phyloP scores from a whole-genome alignment of 2,329 filamentous ascomycete species.

The Acarospora socialis region DNA sequence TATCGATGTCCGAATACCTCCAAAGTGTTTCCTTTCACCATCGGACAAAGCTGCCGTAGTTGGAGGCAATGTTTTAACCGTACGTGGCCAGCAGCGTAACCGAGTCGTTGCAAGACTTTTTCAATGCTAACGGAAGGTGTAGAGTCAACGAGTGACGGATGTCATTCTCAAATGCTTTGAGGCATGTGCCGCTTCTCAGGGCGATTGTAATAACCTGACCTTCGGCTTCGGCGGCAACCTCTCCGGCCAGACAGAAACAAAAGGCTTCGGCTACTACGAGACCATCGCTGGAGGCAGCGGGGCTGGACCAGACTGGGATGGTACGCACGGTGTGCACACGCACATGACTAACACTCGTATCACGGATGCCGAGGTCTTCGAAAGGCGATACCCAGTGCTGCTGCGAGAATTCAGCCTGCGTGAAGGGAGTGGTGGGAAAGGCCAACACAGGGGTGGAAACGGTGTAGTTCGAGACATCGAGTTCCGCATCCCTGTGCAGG shows the following conservation, averaged over 20 bases:
- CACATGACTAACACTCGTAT: constrained; percentile 83
- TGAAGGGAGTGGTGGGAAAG: constrained; percentile 46
- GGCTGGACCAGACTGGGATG: constrained; percentile 58
- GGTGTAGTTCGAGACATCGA: constrained; percentile 69
- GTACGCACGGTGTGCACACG: constrained; percentile 61
- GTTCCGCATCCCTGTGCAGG: constrained; percentile 63
- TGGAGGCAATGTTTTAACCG: constrained; percentile 67
- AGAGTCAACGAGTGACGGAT: constrained; percentile 64
- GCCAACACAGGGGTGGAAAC: constrained; percentile 57
- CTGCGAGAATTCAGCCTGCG: constrained; percentile 56
- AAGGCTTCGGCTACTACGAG: constrained; percentile 77
- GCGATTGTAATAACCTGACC: constrained; percentile 72
- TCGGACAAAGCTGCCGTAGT: constrained; percentile 67
- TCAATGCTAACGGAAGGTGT: not conserved
- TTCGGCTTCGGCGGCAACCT: constrained; percentile 65
- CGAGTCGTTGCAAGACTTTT: not conserved
- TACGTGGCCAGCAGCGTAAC: constrained; percentile 12
- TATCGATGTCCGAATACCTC: constrained; percentile 59
- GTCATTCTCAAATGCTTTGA: constrained; percentile 69
- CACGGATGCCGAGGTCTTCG: constrained; percentile 67
- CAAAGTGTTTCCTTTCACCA: constrained; percentile 58
- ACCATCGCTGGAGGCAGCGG: constrained; percentile 68
- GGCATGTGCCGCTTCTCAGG: constrained; percentile 65
- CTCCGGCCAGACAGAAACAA: constrained; percentile 41
- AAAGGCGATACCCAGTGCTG: constrained; percentile 61